Conservation (phyloP, 768 basidiomycete genomes). For the Crucibulum laeve region DNA sequence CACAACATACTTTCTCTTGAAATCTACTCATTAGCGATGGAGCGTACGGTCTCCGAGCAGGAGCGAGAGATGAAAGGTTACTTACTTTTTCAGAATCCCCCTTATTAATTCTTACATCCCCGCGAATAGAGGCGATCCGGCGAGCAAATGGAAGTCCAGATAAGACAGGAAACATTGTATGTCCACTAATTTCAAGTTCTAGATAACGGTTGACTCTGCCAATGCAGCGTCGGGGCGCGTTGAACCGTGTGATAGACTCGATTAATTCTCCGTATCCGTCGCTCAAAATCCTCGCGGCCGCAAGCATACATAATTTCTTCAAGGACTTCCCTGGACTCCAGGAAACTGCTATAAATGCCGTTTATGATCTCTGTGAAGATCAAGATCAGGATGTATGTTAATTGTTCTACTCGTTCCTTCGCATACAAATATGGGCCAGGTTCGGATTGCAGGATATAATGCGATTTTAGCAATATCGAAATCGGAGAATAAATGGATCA, state of each 20-base stretch:
- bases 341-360: slow-evolving; percentile 71
- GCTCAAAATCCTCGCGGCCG: slow-evolving; percentile 55
- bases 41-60: slow-evolving; percentile 23
- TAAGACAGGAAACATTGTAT: background rate
- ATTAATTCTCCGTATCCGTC: slow-evolving; percentile 41
- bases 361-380: slow-evolving; percentile 78
- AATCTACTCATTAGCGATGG: slow-evolving; percentile 12
- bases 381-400: slow-evolving; percentile 42
- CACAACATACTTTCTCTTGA: background rate
- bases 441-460: slow-evolving; percentile 65
- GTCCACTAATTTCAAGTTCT: background rate
- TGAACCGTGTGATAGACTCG: slow-evolving; percentile 50
- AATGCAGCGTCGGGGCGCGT: slow-evolving; percentile 44
- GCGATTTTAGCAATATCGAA: slow-evolving; percentile 47
- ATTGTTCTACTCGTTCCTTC: background rate
- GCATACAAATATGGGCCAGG: slow-evolving; percentile 30
- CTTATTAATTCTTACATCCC: background rate
- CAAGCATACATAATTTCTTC: slow-evolving; percentile 54
- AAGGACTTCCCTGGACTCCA: slow-evolving; percentile 68
- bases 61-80: slow-evolving; percentile 33
- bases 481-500: slow-evolving; percentile 54
- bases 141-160: slow-evolving; percentile 36
- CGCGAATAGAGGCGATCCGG: slow-evolving; percentile 34
- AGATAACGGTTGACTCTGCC: background rate
- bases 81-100: background rate